Percentiles rank a stretch among this genome's conserved stretches.
These are phyloP conservation scores for Boletus insuetus DNA, from an alignment of 768 basidiomycete genomes.

Conservation along the genomic window DNA sequence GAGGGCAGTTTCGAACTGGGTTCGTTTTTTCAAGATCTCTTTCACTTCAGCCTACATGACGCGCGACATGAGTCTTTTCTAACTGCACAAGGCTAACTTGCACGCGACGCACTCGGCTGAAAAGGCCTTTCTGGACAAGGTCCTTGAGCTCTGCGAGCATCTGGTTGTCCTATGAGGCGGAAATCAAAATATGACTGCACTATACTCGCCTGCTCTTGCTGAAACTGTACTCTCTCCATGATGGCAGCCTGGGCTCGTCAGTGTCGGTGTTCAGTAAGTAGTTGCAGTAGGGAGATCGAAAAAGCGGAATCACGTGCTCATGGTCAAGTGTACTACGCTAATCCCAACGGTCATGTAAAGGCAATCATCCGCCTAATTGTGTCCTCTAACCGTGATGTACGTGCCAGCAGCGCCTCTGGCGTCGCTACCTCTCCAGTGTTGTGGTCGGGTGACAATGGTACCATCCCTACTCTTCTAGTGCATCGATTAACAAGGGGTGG, in stretches of 20 bases:
- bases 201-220: conserved; percentile 77
- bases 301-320: no score
- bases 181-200: neutral
- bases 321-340: no score
- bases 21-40: conserved; percentile 81
- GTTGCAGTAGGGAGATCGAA: neutral
- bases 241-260: conserved; percentile 6
- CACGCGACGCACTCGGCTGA: conserved; percentile 60
- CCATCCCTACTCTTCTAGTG: no score
- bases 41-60: conserved; percentile 66
- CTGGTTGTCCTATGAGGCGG: conserved; percentile 33
- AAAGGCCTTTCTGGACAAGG: conserved; percentile 79
- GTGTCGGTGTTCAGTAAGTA: neutral
- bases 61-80: conserved; percentile 2
- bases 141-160: conserved; percentile 97
- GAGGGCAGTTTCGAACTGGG: conserved; percentile 78
- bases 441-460: no score
- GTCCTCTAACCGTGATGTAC: no score
- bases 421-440: no score
- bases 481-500: no score
- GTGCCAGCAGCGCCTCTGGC: no score
- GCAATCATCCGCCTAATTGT: no score
- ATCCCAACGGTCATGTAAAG: no score
- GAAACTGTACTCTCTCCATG: conserved; percentile 94
- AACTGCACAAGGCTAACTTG: no score